Evolutionary conservation across 768 basidiomycete species (phyloP), one percentile per base, ranked within the genome.

Genomic region (Collybiopsis luxurians): DNA sequence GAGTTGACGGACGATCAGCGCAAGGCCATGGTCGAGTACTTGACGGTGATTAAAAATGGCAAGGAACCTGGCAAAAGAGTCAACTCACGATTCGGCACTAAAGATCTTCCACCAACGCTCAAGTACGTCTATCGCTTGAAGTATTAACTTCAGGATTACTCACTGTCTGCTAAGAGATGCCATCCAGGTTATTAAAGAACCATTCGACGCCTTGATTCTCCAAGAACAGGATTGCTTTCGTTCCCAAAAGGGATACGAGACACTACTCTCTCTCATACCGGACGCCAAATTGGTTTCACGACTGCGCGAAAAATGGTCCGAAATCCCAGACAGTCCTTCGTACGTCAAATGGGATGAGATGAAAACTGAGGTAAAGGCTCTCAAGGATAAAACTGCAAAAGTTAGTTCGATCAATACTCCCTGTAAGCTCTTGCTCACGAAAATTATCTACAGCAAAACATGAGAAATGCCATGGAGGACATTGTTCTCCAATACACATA

Each of bases 401-500:
- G 79, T 81, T 59, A 34, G 73, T 67, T 47, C 40, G n/a, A 11
- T 39, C 26, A 26, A 43, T 40, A 7, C 36, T 51, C 30, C 56
- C 43, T 38, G 24, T 61, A 61, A 30, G 15, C 53, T 53, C 54
- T 56, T 55, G 27, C 28, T 38, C 26, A n/a, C 34, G 75, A 59
- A 60, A 26, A 62, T 57, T 27, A 61, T 83, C 40, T n/a, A 7
- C 17, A 51, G 50, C 50, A 39, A 39, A 39, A 15, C 15, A 51
- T 51, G 50, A 72, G 61, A 53, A 71, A 72, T 1, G 84, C 86
- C 3, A 75, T 94, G 74, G 88, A 96, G 68, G 96, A 98, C 59
- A 83, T 98, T 58, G 78, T 97, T 46, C 75, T 99, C 12, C 89
- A 93, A 63, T 98, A 97, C 70, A 96, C 91, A 0, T 99, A 98